A percentile compares a stretch with the other conserved stretches of the same genome.
Evolutionary conservation across 306 rosid genomes (phyloP).

Genomic region (Amphicarpaea edgeworthii): DNA sequence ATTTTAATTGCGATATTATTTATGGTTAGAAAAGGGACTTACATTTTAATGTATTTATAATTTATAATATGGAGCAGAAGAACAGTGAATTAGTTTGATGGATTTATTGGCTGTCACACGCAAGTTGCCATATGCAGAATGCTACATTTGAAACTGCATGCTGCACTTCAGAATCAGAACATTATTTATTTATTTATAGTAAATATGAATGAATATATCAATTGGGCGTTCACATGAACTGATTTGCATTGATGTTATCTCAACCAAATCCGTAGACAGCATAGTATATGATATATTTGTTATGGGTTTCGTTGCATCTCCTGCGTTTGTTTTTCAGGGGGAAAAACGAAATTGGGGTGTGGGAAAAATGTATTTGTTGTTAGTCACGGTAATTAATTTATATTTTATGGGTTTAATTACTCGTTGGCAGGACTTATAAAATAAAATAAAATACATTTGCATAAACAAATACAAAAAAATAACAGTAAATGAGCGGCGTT

Average conservation of each 20-base stretch:
- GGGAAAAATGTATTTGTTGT: background rate
- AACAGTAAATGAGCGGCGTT: conserved; percentile 8
- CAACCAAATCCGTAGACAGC: background rate
- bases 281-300: background rate
- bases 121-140: conserved; percentile 54
- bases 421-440: background rate
- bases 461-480: background rate
- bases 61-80: background rate
- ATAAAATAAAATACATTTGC: conserved; percentile 9
- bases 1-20: conserved; percentile 20
- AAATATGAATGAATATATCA: conserved; percentile 40
- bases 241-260: conserved; percentile 45
- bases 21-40: background rate
- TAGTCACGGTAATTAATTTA: background rate
- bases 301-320: background rate
- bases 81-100: conserved; percentile 12
- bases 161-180: conserved; percentile 35
- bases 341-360: background rate
- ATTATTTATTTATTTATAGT: conserved; percentile 28
- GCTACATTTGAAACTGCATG: conserved; percentile 50
- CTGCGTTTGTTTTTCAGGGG: background rate
- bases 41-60: background rate
- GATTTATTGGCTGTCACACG: conserved; percentile 56
- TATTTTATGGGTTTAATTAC: background rate
- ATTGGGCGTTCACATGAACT: conserved; percentile 46